Conservation (phyloP, 1,284 basidiomycete species). For the Ganoderma lucidum region DNA sequence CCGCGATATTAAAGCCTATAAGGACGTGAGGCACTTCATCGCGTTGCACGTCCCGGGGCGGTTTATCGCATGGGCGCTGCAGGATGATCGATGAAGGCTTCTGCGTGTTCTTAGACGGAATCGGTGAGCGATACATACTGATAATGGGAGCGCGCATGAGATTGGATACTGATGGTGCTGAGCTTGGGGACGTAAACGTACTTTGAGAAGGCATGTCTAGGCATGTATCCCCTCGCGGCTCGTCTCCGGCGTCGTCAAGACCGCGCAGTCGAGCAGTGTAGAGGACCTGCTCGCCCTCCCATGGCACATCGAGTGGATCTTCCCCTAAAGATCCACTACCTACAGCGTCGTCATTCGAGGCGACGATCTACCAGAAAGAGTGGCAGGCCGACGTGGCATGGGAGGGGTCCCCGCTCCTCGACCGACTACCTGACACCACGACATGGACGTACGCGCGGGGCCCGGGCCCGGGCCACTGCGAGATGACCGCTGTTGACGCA, state of each 20-base stretch:
- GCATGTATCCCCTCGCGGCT: background rate
- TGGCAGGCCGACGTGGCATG: background rate
- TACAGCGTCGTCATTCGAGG: background rate
- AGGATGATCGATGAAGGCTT: background rate
- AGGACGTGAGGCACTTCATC: background rate
- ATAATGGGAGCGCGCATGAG: too few species aligned
- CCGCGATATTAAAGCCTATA: too few species aligned
- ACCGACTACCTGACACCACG: background rate
- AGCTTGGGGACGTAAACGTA: too few species aligned
- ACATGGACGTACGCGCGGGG: background rate
- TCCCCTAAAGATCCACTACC: background rate
- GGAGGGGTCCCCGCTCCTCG: background rate
- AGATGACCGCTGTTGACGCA: background rate
- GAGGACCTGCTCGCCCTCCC: background rate
- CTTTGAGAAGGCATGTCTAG: background rate
- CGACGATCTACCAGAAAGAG: background rate
- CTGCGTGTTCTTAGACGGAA: background rate
- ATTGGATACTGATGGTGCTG: too few species aligned
- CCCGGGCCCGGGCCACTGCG: background rate
- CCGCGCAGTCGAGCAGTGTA: background rate
- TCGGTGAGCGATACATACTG: background rate
- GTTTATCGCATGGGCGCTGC: background rate
- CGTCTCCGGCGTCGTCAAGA: background rate
- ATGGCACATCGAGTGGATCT: background rate
- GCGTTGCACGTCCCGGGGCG: background rate